phyloP scores from a whole-genome alignment of 2,329 filamentous ascomycete species.

The Dissoconium aciculare region DNA sequence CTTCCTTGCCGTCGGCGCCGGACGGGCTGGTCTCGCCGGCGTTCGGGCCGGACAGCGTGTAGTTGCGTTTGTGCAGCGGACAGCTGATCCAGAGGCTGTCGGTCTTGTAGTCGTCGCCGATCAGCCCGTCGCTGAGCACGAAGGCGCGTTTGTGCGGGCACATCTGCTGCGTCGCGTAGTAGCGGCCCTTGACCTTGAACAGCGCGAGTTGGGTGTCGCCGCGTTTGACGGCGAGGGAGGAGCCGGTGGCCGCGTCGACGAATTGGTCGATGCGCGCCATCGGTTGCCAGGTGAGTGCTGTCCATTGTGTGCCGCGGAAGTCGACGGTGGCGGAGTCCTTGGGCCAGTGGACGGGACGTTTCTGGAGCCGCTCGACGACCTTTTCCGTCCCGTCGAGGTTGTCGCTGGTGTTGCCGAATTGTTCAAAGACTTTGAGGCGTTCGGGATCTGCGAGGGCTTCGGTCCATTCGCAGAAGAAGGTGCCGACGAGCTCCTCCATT shows the following conservation, averaged over 20 bases:
- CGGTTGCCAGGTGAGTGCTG: slow-evolving; percentile 60
- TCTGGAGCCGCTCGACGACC: slow-evolving; percentile 57
- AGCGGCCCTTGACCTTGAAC: slow-evolving; percentile 67
- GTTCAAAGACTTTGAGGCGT: slow-evolving; percentile 54
- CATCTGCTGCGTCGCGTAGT: slow-evolving; percentile 85
- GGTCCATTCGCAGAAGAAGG: slow-evolving; percentile 86
- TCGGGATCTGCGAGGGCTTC: slow-evolving; percentile 59
- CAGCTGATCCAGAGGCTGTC: slow-evolving; percentile 72
- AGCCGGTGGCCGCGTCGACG: slow-evolving; percentile 52
- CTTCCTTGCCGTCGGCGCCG: slow-evolving; percentile 53
- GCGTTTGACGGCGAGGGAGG: slow-evolving; percentile 64
- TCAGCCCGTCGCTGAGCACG: slow-evolving; percentile 69
- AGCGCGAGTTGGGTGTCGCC: slow-evolving; percentile 80
- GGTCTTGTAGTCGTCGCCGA: slow-evolving; percentile 49
- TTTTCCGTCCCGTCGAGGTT: slow-evolving; percentile 50
- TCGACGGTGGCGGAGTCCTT: slow-evolving; percentile 51
- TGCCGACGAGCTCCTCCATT: slow-evolving; percentile 71
- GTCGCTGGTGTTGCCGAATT: slow-evolving; percentile 75
- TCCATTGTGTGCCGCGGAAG: slow-evolving; percentile 57
- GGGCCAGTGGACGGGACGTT: slow-evolving; percentile 63
- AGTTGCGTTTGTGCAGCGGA: slow-evolving; percentile 83
- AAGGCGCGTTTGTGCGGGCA: slow-evolving; percentile 86
- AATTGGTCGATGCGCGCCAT: slow-evolving; percentile 59
- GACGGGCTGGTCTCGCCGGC: slow-evolving; percentile 64
- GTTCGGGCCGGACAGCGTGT: slow-evolving; percentile 51